Conservation (phyloP, 2,329 filamentous ascomycete genomes). For the Orbilia ellipsospora region DNA sequence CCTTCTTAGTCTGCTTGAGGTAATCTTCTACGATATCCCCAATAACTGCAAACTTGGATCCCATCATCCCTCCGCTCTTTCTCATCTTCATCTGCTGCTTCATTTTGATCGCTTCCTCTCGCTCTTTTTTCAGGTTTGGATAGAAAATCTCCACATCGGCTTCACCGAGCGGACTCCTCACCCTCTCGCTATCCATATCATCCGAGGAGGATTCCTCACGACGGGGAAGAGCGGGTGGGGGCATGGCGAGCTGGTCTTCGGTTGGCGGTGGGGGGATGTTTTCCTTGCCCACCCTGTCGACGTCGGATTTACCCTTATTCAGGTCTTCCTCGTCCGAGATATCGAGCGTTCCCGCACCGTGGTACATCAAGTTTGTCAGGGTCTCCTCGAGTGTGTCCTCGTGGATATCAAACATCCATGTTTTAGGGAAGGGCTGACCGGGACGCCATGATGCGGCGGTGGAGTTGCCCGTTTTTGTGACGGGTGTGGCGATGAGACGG, state of each 20-base stretch:
- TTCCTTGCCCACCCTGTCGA: slow-evolving; percentile 77
- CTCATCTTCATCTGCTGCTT: slow-evolving; percentile 19
- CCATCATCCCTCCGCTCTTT: slow-evolving; percentile 22
- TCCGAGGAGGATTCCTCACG: slow-evolving; percentile 15
- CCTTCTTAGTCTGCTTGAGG: slow-evolving; percentile 32
- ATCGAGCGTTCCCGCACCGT: slow-evolving; percentile 85
- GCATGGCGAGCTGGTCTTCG: slow-evolving; percentile 54
- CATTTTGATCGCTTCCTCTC: slow-evolving; percentile 35
- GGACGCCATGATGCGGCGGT: slow-evolving; percentile 32
- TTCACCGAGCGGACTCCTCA: slow-evolving; percentile 48
- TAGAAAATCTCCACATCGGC: slow-evolving; percentile 54
- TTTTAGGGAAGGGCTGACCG: slow-evolving; percentile 48
- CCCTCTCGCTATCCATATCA: slow-evolving; percentile 41
- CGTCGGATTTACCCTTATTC: slow-evolving; percentile 67
- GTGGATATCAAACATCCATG: slow-evolving; percentile 93
- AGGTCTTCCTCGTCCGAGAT: slow-evolving; percentile 88
- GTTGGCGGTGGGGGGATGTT: slow-evolving; percentile 78
- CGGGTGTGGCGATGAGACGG: slow-evolving; percentile 46
- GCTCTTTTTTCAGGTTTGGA: slow-evolving; percentile 43
- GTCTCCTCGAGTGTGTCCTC: slow-evolving; percentile 91
- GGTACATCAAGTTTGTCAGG: slow-evolving; percentile 91
- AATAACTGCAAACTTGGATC: slow-evolving; percentile 47
- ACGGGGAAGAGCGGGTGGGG: slow-evolving; percentile 29
- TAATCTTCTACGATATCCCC: slow-evolving; percentile 41
- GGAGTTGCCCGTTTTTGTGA: slow-evolving; percentile 36